Evolutionary conservation across 2,329 filamentous ascomycete genomes (phyloP).

Genomic region (Cladophialophora exuberans): DNA sequence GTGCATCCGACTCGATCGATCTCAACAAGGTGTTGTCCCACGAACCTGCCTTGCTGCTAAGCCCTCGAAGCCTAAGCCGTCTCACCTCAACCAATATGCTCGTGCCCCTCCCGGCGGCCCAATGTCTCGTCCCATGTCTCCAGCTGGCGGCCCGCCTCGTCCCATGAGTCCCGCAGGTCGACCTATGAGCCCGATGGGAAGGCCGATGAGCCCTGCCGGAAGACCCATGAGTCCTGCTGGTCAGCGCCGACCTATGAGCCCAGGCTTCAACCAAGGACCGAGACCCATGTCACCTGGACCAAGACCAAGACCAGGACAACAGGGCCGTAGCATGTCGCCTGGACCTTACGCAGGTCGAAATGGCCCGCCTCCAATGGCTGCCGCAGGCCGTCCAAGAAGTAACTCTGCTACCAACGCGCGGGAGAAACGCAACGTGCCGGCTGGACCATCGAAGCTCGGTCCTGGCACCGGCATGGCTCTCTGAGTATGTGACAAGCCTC

Average conservation of each 20-base stretch:
- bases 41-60: conserved; percentile 91
- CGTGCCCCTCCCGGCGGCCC: conserved; percentile 37
- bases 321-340: conserved; percentile 49
- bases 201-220: conserved; percentile 34
- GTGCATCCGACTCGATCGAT: conserved; percentile 86
- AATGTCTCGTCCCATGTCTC: conserved; percentile 33
- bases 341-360: conserved; percentile 48
- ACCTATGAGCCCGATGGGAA: conserved; percentile 9
- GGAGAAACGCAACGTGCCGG: conserved; percentile 45
- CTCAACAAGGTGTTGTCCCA: conserved; percentile 88
- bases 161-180: conserved; percentile 36
- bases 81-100: conserved; percentile 59
- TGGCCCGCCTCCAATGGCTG: conserved; percentile 45
- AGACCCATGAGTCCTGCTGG: conserved; percentile 39
- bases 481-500: conserved; percentile 1
- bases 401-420: conserved; percentile 47
- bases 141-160: conserved; percentile 26
- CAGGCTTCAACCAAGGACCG: conserved; percentile 36
- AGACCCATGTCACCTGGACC: conserved; percentile 55
- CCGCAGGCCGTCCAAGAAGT: conserved; percentile 46
- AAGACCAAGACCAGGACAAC: conserved; percentile 43
- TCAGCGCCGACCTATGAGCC: conserved; percentile 26
- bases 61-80: conserved; percentile 81
- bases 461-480: conserved; percentile 27
- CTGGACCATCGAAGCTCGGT: conserved; percentile 33